A percentile compares a stretch with the other conserved stretches of the same genome.
Evolutionary conservation across 352 stramenopile genomes (phyloP).

Genomic region (Pythium diclinum): DNA sequence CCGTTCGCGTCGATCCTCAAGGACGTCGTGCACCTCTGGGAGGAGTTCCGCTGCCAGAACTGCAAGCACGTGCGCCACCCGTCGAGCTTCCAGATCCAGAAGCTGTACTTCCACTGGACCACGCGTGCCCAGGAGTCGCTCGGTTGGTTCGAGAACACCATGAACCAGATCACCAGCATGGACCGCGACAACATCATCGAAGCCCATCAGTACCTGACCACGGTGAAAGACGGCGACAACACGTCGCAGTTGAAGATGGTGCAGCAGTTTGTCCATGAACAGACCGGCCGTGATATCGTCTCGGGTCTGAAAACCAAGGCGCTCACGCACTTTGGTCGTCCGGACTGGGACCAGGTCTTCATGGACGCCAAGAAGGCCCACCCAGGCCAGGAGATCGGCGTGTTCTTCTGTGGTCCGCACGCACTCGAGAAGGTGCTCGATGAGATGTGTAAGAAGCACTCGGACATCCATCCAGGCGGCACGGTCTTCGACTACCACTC

Average conservation of each 20-base stretch:
- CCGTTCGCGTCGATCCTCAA: slow-evolving; percentile 82
- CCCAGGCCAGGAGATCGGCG: slow-evolving; percentile 69
- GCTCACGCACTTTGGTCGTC: slow-evolving; percentile 82
- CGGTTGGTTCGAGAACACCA: slow-evolving; percentile 81
- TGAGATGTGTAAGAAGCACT: slow-evolving; percentile 68
- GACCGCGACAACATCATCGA: slow-evolving; percentile 79
- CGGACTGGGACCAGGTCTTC: slow-evolving; percentile 84
- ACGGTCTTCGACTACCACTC: slow-evolving; percentile 83
- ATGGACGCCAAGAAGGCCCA: slow-evolving; percentile 44
- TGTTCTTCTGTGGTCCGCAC: slow-evolving; percentile 86
- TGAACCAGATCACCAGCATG: slow-evolving; percentile 82
- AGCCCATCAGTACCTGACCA: slow-evolving; percentile 82
- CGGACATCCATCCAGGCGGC: slow-evolving; percentile 44
- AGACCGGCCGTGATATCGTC: slow-evolving; percentile 76
- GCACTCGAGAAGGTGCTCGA: slow-evolving; percentile 72
- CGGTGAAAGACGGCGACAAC: slow-evolving; percentile 69
- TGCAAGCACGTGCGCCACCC: slow-evolving; percentile 73
- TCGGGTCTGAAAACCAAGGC: slow-evolving; percentile 76
- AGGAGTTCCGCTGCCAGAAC: slow-evolving; percentile 70
- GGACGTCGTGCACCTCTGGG: slow-evolving; percentile 69
- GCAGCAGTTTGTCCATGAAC: slow-evolving; percentile 80
- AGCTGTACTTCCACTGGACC: slow-evolving; percentile 88
- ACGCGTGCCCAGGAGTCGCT: slow-evolving; percentile 76
- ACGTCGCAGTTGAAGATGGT: slow-evolving; percentile 78
- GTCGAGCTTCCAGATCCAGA: slow-evolving; percentile 70